Evolutionary conservation across 208 protist genomes (phyloP).

Genomic region (Crithidia sp.): DNA sequence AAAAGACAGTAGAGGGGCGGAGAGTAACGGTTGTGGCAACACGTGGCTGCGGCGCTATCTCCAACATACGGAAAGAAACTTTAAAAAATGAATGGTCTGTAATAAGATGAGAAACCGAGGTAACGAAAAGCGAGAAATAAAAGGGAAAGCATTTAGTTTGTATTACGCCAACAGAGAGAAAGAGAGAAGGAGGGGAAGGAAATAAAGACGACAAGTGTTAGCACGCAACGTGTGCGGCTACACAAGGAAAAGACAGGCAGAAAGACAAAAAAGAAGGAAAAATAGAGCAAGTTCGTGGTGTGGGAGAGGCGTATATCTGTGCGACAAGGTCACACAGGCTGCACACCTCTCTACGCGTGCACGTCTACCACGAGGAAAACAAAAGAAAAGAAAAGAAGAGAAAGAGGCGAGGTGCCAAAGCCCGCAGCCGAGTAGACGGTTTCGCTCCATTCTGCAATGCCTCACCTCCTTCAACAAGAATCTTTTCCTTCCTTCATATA

Average conservation of each 20-base stretch:
- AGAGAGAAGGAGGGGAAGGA: neutral
- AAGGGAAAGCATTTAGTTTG: neutral
- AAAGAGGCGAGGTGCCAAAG: neutral
- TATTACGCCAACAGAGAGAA: too few species aligned
- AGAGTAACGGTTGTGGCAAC: too few species aligned
- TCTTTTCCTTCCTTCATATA: too few species aligned
- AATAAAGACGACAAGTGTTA: neutral
- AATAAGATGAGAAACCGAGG: neutral
- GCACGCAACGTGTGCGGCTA: conserved; percentile 15
- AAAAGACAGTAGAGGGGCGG: neutral
- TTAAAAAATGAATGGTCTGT: neutral
- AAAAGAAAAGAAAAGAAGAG: conserved; percentile 5
- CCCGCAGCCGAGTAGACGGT: too few species aligned
- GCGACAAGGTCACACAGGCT: neutral
- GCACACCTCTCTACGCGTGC: too few species aligned
- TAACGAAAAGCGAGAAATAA: neutral
- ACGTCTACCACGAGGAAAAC: neutral
- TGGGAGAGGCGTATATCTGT: neutral
- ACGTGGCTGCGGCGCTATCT: too few species aligned
- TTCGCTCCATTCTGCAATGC: too few species aligned
- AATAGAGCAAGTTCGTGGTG: too few species aligned
- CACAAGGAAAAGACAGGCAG: neutral
- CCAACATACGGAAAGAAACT: neutral
- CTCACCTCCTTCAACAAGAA: too few species aligned
- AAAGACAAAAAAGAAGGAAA: neutral